Evolutionary conservation across 306 rosid species (phyloP), one percentile per base, ranked within the genome.

Genomic region (Psophocarpus tetragonolobus): DNA sequence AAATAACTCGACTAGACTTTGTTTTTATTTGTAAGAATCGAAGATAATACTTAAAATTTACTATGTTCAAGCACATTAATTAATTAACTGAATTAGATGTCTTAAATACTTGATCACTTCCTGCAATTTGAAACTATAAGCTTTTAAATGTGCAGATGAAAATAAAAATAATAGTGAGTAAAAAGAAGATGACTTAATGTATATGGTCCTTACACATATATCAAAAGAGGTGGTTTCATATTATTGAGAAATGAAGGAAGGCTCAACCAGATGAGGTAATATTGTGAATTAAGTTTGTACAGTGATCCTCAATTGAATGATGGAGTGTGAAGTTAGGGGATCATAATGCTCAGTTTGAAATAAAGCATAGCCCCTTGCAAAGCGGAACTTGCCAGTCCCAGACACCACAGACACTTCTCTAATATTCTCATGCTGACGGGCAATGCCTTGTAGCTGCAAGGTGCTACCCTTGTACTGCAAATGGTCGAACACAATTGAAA

Each of bases 351-450:
- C 0, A 82, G 85, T 80, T 29, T 79, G 72, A 0, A 82, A 7
- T 0, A 56, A 14, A 63, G 84, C 94, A 75, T 10, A 82, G 0
- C 94, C 90, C 7, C 68, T 82, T 4, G 80, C 86, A 80, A 48
- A 82, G 3, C 94, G 76, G 36, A 90, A 90, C 39, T 11, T 74
- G 0, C 91, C 94, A 4, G 91, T 90, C 12, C 91, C 94, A 20
- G 85, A 75, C 7, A 87, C 87, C 54, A 87, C 87, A 1, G 87
- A 75, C 0, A 90, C n/a, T 48, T 87, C 90, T 33, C 63, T 82
- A 4, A 17, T 58, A 41, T 77, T 79, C 45, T 85, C 81, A 15
- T 29, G 60, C 5, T 85, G 84, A 14, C 69, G 84, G 9, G 71
- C 77, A 35, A n/a, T 8, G 0, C 87, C 90, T 74, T 81, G 85